Evolutionary conservation across 768 basidiomycete species (phyloP), one percentile per base, ranked within the genome.

Genomic region (Podaxis sp.): DNA sequence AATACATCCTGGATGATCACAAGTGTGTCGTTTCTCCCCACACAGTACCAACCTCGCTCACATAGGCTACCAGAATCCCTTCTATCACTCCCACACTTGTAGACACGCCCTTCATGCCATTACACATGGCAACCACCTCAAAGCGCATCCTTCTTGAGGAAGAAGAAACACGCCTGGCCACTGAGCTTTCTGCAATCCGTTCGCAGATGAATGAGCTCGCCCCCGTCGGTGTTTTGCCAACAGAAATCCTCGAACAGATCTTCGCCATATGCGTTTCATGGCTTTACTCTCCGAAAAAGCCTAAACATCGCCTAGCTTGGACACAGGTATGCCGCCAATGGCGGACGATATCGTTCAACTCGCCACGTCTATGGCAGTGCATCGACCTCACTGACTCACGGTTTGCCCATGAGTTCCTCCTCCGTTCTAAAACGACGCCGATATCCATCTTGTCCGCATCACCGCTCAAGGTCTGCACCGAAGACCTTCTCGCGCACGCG

Each of bases 301-400:
- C 72, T 7, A 67, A 67, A 44, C 69, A 75, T 49, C 72, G 68
- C 19, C 71, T 81, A 3, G 74, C 78, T 2, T 80, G 77, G 76
- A 76, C 76, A 3, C 76, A 80, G 59, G 79, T 79, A 36, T 80
- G 78, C 66, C 69, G 72, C 7, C 64, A 59, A 22, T 81, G 80
- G 80, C 74, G 76, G 5, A 57, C 52, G 56, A 67, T 77, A 38
- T 72, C 79, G 3, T 63, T 78, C 33, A 68, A 68, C 49, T 76
- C 76, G 6, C 66, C 75, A 13, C 68, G 76, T 11, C 74, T 81
- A 30, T 81, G 80, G 80, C 71, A 69, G 13, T 68, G 61, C 57
- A 78, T 81, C 55, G 78, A 80, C 65, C 70, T 81, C 36, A 68
- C 71, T 60, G 69, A 78, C 56, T 30, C 71, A 9, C 68, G 68